A percentile compares a stretch with the other conserved stretches of the same genome.
phyloP scores from a whole-genome alignment of 768 basidiomycete genomes.

The Auricularia heimuer region DNA sequence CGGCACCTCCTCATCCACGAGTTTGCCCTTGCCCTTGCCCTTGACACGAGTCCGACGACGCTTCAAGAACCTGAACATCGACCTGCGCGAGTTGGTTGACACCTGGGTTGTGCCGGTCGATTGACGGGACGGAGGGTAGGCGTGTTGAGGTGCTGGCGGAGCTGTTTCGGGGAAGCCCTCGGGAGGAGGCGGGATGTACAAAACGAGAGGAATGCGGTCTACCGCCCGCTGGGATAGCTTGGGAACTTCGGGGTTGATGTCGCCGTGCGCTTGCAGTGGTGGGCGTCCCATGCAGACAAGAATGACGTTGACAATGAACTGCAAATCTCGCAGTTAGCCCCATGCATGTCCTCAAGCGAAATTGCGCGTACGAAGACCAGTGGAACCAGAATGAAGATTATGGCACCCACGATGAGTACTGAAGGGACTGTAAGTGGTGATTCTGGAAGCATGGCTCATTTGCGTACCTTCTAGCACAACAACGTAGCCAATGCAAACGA shows the following conservation, averaged over 20 bases:
- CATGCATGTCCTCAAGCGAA: not conserved
- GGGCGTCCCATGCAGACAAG: conserved; percentile 72
- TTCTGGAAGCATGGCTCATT: not conserved
- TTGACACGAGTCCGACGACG: not conserved
- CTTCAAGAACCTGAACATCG: conserved; percentile 28
- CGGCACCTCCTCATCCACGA: conserved; percentile 18
- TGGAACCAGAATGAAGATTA: conserved; percentile 71
- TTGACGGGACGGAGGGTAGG: conserved; percentile 51
- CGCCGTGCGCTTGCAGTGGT: conserved; percentile 61
- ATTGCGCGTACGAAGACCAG: conserved; percentile 56
- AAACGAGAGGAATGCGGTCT: conserved; percentile 71
- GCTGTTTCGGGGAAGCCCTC: conserved; percentile 21
- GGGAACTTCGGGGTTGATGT: conserved; percentile 69
- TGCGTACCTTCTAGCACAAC: conserved; percentile 42
- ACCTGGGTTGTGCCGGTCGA: conserved; percentile 7
- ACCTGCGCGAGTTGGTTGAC: not conserved
- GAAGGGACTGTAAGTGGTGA: not conserved
- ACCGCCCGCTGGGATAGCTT: conserved; percentile 64
- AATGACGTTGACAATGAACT: conserved; percentile 73
- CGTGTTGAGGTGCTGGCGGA: conserved; percentile 35
- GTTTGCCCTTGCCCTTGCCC: conserved; percentile 10
- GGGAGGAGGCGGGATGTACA: conserved; percentile 77
- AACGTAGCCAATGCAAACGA: conserved; percentile 70
- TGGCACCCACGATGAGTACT: conserved; percentile 60
- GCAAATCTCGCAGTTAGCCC: not conserved